Evolutionary conservation across 352 stramenopile genomes (phyloP).

Genomic region (Pythium sp.): DNA sequence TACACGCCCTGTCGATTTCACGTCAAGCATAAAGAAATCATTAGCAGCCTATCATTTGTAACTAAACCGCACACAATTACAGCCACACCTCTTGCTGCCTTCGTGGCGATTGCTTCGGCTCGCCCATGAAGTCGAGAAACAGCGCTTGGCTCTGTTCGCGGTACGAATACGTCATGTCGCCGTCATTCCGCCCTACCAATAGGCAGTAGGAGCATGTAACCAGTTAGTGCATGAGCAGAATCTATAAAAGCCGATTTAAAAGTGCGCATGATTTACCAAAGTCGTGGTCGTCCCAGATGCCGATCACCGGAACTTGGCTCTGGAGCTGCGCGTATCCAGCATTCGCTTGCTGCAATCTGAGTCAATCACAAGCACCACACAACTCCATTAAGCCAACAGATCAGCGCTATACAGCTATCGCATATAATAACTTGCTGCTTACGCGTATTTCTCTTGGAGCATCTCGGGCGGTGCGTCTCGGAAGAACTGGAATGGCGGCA

Average conservation of each 20-base stretch:
- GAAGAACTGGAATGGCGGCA: slow-evolving; percentile 55
- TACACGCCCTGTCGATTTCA: slow-evolving; percentile 60
- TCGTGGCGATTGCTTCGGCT: slow-evolving; percentile 60
- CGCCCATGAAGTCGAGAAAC: slow-evolving; percentile 83
- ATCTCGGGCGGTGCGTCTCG: slow-evolving; percentile 39
- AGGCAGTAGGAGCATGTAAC: neutral
- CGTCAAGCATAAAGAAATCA: too few relatives aligned
- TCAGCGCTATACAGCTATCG: neutral
- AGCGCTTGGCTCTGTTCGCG: slow-evolving; percentile 70
- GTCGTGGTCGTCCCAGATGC: slow-evolving; percentile 88
- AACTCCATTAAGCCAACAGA: too few relatives aligned
- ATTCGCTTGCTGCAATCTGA: slow-evolving; percentile 55
- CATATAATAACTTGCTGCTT: neutral
- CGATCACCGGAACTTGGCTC: slow-evolving; percentile 60
- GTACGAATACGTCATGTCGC: slow-evolving; percentile 64
- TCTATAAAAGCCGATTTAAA: neutral
- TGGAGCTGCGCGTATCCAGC: slow-evolving; percentile 56
- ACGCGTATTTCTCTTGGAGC: slow-evolving; percentile 62
- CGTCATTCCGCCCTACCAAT: slow-evolving; percentile 52
- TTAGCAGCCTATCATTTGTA: neutral
- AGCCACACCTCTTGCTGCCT: slow-evolving; percentile 58
- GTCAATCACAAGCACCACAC: neutral
- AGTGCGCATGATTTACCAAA: slow-evolving; percentile 44
- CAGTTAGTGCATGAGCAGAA: neutral
- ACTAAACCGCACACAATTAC: neutral